phyloP scores from a whole-genome alignment of 1,284 basidiomycete genomes.

The Vanrija humicola region DNA sequence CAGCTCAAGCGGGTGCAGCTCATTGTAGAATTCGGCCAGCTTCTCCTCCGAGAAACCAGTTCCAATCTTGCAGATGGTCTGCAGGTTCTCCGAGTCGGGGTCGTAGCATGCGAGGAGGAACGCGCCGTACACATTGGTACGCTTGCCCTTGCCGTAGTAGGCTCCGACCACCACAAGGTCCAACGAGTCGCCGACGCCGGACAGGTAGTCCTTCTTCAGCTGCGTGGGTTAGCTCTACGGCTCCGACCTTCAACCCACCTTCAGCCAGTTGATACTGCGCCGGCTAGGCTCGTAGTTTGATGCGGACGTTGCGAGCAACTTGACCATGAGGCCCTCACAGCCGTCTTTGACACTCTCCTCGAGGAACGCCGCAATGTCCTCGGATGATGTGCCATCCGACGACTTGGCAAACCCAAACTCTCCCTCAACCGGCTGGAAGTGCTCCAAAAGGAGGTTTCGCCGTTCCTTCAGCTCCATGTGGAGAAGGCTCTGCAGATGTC shows the following conservation, averaged over 20 bases:
- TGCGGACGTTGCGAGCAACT: constrained; percentile 87
- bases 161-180: constrained; percentile 96
- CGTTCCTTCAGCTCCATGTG: constrained; percentile 56
- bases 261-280: constrained; percentile 95
- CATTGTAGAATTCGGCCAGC: constrained; percentile 75
- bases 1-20: constrained; percentile 72
- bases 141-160: constrained; percentile 96
- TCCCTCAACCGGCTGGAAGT: constrained; percentile 77
- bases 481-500: constrained; percentile 39
- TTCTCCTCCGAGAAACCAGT: constrained; percentile 95
- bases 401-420: constrained; percentile 93
- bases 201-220: constrained; percentile 96
- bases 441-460: constrained; percentile 67
- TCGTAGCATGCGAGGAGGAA: constrained; percentile 95
- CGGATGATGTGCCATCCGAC: constrained; percentile 81
- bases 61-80: constrained; percentile 98
- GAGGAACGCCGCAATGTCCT: constrained; percentile 91
- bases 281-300: constrained; percentile 94
- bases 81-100: constrained; percentile 80
- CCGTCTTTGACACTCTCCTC: constrained; percentile 97
- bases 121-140: constrained; percentile 92
- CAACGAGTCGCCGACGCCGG: constrained; percentile 95
- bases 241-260: constrained; percentile 64
- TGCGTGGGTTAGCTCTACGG: constrained; percentile 38
- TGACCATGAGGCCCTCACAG: constrained; percentile 99